These are phyloP conservation scores for Gossypium anomalum DNA, from an alignment of 345 rosid species.

Conservation along the genomic window DNA sequence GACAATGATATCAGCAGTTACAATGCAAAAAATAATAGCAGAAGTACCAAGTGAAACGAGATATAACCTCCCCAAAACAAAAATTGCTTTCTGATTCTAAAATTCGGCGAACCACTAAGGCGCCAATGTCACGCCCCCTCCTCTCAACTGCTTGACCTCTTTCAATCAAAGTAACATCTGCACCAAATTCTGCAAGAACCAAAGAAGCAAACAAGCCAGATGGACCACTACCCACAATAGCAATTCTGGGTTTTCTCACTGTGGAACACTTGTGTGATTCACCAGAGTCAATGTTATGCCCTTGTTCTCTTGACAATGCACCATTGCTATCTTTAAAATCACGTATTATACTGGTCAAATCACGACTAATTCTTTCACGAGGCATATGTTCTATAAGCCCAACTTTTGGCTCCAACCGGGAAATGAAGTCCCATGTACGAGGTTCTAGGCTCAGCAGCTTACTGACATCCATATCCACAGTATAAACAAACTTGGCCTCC, in stretches of 20 bases:
- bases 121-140: conserved; percentile 94
- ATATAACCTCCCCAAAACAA: conserved; percentile 95
- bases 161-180: conserved; percentile 83
- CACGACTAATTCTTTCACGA: conserved; percentile 42
- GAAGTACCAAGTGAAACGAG: conserved; percentile 28
- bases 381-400: conserved; percentile 63
- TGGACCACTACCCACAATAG: conserved; percentile 90
- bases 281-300: conserved; percentile 15
- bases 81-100: conserved; percentile 88
- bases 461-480: conserved; percentile 74
- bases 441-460: conserved; percentile 79
- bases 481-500: conserved; percentile 90
- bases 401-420: conserved; percentile 58
- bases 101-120: conserved; percentile 68
- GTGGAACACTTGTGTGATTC: conserved; percentile 23
- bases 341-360: conserved; percentile 54
- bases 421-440: conserved; percentile 76
- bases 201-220: conserved; percentile 93
- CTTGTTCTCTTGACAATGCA: conserved; percentile 17
- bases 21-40: conserved; percentile 22
- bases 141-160: conserved; percentile 95
- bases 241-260: conserved; percentile 52
- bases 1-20: background rate
- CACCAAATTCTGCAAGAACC: conserved; percentile 93
- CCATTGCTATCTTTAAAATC: conserved; percentile 31